Conservation (phyloP, 2,329 filamentous ascomycete genomes). For the Didymella lethalis region DNA sequence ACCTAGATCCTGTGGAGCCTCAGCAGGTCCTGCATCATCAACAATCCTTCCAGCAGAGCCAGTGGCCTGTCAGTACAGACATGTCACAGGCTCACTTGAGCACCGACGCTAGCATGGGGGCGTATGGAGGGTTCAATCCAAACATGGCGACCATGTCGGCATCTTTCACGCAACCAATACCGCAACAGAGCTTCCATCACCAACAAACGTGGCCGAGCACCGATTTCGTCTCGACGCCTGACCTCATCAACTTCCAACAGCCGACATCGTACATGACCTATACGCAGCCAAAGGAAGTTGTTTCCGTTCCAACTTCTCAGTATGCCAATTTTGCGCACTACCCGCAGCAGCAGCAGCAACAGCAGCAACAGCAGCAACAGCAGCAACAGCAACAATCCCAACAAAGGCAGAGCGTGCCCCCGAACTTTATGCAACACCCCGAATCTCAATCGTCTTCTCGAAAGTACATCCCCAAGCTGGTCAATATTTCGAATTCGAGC, state of each 20-base stretch:
- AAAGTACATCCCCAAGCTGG: slow-evolving; percentile 46
- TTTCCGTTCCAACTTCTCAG: slow-evolving; percentile 45
- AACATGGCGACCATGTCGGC: slow-evolving; percentile 43
- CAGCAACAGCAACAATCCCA: slow-evolving; percentile 16
- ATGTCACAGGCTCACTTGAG: slow-evolving; percentile 42
- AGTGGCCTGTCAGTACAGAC: slow-evolving; percentile 48
- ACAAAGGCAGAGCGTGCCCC: slow-evolving; percentile 46
- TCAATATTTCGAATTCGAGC: slow-evolving; percentile 44
- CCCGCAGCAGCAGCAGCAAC: slow-evolving; percentile 19
- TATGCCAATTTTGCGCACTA: slow-evolving; percentile 47
- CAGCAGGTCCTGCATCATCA: slow-evolving; percentile 42
- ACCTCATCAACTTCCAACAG: slow-evolving; percentile 46
- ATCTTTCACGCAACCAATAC: slow-evolving; percentile 45
- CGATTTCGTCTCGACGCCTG: slow-evolving; percentile 47
- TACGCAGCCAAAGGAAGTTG: slow-evolving; percentile 42
- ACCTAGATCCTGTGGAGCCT: slow-evolving; percentile 46
- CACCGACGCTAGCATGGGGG: slow-evolving; percentile 39
- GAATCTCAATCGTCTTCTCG: slow-evolving; percentile 35
- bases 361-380: slow-evolving; percentile 18
- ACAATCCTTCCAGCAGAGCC: slow-evolving; percentile 38
- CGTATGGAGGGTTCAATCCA: slow-evolving; percentile 40
- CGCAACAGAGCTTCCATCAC: slow-evolving; percentile 42
- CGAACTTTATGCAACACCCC: slow-evolving; percentile 44
- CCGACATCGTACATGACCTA: slow-evolving; percentile 44
- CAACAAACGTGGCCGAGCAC: slow-evolving; percentile 44